Evolutionary conservation across 495 filamentous ascomycete genomes (phyloP), one percentile per base, ranked within the genome.

Genomic region (Staphylotrichum longicolle): DNA sequence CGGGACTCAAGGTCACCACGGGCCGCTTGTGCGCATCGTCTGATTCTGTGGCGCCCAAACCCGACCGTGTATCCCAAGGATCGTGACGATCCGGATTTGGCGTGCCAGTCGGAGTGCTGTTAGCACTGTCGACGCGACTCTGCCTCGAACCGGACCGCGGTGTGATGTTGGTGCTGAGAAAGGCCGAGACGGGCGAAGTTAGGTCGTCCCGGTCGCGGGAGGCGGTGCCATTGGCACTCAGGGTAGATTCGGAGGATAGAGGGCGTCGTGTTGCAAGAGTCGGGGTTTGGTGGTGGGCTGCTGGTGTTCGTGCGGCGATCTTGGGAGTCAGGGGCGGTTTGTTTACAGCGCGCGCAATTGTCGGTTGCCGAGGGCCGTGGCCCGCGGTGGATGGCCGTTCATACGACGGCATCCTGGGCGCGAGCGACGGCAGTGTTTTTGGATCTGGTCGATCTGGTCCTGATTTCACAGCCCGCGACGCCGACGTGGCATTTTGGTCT

Each of bases 61-160:
- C 73, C 14, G 75, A 70, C 47, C 67, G 70, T 3, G 70, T 61
- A 30, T 81, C 78, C 72, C 71, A 77, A 4, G 62, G 33, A 48
- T 80, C 77, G 40, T 60, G 62, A n/a, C 73, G 68, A 10, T 83
- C 78, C 8, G 65, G 68, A 27, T 72, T 80, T 3, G 83, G 80
- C 1, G 82, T 84, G 42, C 77, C 80, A 44, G 74, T 83, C 4
- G 88, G 86, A 2, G 88, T 90, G 52, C 80, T 78, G 59, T 80
- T 80, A 11, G 80, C 66, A 53, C 80, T 88, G 70, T 91, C 86
- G 44, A 86, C 86, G 62, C 88, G 83, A 54, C 75, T 82, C 68
- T 79, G 86, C 54, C 89, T 81, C 3, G 86, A 77, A 9, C 83
- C 85, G 32, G 89, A 90, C 62, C 90, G 82, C 57, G 88, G 87